A percentile compares a stretch with the other conserved stretches of the same genome.
phyloP scores from a whole-genome alignment of 192 early-diverging fungal genomes.

The Backusella parvicylindrica region DNA sequence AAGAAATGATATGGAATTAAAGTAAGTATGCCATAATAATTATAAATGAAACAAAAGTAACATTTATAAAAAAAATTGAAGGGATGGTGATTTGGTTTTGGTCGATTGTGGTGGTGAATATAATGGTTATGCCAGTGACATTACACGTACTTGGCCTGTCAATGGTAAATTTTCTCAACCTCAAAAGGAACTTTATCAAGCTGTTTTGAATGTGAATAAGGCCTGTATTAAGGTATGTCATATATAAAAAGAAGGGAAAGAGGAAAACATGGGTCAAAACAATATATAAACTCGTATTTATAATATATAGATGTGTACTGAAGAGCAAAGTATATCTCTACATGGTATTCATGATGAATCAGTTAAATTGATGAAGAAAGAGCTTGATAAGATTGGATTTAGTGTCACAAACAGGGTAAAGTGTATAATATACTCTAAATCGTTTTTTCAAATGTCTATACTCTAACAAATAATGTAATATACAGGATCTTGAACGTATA shows the following conservation, averaged over 20 bases:
- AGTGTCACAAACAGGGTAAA: conserved; percentile 50
- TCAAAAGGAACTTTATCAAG: conserved; percentile 83
- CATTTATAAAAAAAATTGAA: too few relatives aligned
- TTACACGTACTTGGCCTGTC: conserved; percentile 93
- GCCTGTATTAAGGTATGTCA: conserved; percentile 71
- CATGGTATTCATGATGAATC: conserved; percentile 83
- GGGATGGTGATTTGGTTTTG: conserved; percentile 80
- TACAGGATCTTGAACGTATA: conserved; percentile 68
- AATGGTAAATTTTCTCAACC: conserved; percentile 77
- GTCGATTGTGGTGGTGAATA: conserved; percentile 92
- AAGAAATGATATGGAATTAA: conserved; percentile 67
- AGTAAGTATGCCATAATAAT: conserved; percentile 25
- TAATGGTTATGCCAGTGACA: conserved; percentile 86
- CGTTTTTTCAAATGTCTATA: too few relatives aligned
- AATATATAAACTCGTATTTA: not conserved
- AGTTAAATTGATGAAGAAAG: conserved; percentile 62
- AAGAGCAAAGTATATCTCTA: conserved; percentile 55
- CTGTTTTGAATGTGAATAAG: conserved; percentile 81
- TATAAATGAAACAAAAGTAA: too few relatives aligned
- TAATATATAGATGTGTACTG: conserved; percentile 46
- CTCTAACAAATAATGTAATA: too few relatives aligned
- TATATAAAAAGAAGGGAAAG: not conserved
- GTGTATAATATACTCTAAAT: too few relatives aligned
- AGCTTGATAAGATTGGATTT: conserved; percentile 71
- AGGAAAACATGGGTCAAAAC: not conserved